Conservation (phyloP, 129 eudicot genomes). For the Tagetes erecta region DNA sequence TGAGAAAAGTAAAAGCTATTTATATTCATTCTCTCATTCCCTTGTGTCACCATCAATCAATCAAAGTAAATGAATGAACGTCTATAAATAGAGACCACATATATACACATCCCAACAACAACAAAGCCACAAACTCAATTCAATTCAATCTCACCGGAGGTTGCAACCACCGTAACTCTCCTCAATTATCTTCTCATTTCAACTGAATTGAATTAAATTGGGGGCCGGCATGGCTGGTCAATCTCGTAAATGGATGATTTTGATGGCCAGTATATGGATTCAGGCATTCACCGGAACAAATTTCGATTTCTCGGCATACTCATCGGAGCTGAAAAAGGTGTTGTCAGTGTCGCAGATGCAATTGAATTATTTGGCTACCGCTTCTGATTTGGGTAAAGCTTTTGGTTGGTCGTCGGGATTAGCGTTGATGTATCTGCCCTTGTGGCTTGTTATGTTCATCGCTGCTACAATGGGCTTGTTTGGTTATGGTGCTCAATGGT, state of each 20-base stretch:
- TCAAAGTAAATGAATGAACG: too few species aligned
- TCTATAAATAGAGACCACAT: too few species aligned
- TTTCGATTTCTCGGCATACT: conserved; percentile 86
- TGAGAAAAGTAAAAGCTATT: too few species aligned
- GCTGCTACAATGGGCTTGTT: conserved; percentile 76
- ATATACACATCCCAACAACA: too few species aligned
- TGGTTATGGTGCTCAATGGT: conserved; percentile 88
- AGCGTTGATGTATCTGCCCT: conserved; percentile 67
- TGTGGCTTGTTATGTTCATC: conserved; percentile 64
- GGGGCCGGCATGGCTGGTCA: conserved; percentile 52
- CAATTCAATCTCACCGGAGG: too few species aligned
- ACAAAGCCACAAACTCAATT: too few species aligned
- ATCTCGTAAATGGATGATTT: conserved; percentile 81
- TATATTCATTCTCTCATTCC: too few species aligned
- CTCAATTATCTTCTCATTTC: too few species aligned
- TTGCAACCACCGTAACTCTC: too few species aligned
- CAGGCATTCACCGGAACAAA: conserved; percentile 94
- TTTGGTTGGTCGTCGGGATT: conserved; percentile 91
- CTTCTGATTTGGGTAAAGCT: conserved; percentile 84
- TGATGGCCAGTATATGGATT: conserved; percentile 77
- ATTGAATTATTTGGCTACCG: conserved; percentile 71
- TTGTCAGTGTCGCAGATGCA: conserved; percentile 67
- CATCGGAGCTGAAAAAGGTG: conserved; percentile 70
- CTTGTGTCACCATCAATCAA: too few species aligned
- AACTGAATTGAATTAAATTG: too few species aligned